Evolutionary conservation across 2,329 filamentous ascomycete genomes (phyloP).

Genomic region (Cladosporium austrohemisphaericum): DNA sequence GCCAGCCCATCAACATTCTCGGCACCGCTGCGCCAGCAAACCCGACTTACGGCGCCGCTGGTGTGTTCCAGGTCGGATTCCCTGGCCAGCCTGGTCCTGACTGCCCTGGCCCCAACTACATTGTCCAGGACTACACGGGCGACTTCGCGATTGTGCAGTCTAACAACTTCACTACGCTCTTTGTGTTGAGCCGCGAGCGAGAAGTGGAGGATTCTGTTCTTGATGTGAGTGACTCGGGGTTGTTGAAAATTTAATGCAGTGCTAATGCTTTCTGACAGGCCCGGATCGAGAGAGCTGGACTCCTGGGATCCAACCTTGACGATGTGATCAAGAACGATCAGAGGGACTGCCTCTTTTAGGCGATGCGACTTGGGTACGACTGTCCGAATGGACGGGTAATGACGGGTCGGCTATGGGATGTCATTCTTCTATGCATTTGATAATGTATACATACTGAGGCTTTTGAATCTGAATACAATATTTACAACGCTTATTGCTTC

Average conservation of each 20-base stretch:
- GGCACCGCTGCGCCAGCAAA: slow-evolving; percentile 21
- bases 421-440: too few relatives aligned
- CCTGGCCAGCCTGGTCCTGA: slow-evolving; percentile 19
- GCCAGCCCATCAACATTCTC: slow-evolving; percentile 17
- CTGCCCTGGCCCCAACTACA: slow-evolving; percentile 24
- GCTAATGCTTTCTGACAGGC: slow-evolving; percentile 14
- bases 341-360: slow-evolving; percentile 18
- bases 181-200: slow-evolving; percentile 22
- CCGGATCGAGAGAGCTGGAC: slow-evolving; percentile 19
- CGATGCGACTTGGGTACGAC: too few relatives aligned
- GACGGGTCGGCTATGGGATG: too few relatives aligned
- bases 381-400: too few relatives aligned
- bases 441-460: too few relatives aligned
- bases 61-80: slow-evolving; percentile 22
- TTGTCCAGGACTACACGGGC: slow-evolving; percentile 14
- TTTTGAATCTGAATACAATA: too few relatives aligned
- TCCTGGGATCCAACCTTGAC: slow-evolving; percentile 19
- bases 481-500: slow-evolving; percentile 6
- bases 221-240: slow-evolving; percentile 14
- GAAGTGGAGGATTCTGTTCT: slow-evolving; percentile 19
- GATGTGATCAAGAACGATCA: slow-evolving; percentile 19
- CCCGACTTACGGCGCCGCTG: slow-evolving; percentile 20
- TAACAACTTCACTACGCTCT: slow-evolving; percentile 22
- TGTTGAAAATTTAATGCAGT: neutral
- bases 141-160: slow-evolving; percentile 24